Evolutionary conservation across 2,329 filamentous ascomycete species (phyloP).

Genomic region (Penicillium sp.): DNA sequence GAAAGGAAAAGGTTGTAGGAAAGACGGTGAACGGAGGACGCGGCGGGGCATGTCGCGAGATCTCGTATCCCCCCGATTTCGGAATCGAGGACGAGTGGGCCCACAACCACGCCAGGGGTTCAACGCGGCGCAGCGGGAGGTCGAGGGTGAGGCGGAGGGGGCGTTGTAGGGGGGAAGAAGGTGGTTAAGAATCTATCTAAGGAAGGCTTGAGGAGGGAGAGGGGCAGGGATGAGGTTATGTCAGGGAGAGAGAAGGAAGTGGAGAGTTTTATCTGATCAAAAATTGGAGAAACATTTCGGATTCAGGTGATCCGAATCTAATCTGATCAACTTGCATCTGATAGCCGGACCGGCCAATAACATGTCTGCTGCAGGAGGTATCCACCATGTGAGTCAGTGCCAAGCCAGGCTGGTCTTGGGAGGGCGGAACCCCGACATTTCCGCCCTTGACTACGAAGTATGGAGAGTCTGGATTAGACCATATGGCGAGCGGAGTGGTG

Average conservation of each 20-base stretch:
- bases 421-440: too few species aligned
- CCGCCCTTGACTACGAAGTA: too few species aligned
- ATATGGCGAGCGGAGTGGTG: too few species aligned
- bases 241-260: background rate
- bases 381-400: background rate
- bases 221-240: background rate
- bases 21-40: background rate
- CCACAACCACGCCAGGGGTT: background rate
- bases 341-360: background rate
- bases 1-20: background rate
- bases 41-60: background rate
- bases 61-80: background rate
- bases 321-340: slow-evolving; percentile 17
- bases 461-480: too few species aligned
- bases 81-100: background rate
- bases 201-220: background rate
- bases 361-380: background rate
- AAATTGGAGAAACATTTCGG: background rate
- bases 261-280: background rate
- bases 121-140: too few species aligned
- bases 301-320: slow-evolving; percentile 8
- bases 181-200: background rate
- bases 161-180: background rate
- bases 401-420: too few species aligned
- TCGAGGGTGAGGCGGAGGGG: background rate